Evolutionary conservation across 2,329 filamentous ascomycete species (phyloP).

Genomic region (Cladosporium velox): DNA sequence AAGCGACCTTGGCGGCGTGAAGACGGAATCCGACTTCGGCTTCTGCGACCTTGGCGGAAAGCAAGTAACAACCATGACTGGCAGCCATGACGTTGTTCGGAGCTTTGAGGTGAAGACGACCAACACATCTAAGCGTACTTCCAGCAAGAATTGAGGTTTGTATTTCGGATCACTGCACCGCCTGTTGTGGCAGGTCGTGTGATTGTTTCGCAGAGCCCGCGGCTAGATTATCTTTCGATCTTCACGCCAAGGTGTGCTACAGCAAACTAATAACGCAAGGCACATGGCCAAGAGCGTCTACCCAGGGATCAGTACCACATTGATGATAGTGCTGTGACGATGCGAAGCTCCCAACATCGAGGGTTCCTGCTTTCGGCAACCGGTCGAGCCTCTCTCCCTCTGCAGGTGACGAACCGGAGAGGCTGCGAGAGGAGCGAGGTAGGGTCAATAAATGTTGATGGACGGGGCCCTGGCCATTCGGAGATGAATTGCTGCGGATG

Average conservation of each 20-base stretch:
- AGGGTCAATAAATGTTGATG: neutral
- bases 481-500: neutral
- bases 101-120: neutral
- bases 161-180: neutral
- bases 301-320: slow-evolving; percentile 10
- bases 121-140: neutral
- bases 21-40: slow-evolving; percentile 12
- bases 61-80: neutral
- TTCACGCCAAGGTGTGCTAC: neutral
- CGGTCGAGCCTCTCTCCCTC: neutral
- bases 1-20: slow-evolving; percentile 10
- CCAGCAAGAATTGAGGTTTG: neutral
- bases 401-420: neutral
- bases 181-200: neutral
- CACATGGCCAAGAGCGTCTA: slow-evolving; percentile 13
- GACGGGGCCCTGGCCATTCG: neutral
- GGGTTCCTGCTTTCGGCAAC: slow-evolving; percentile 9
- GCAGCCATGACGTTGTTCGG: neutral
- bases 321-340: slow-evolving; percentile 5
- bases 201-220: neutral
- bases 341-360: neutral
- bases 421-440: neutral
- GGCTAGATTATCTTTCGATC: neutral
- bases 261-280: slow-evolving; percentile 6
- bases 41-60: neutral